Conservation (phyloP, 441 rosid species). For the Breynia disticha region DNA sequence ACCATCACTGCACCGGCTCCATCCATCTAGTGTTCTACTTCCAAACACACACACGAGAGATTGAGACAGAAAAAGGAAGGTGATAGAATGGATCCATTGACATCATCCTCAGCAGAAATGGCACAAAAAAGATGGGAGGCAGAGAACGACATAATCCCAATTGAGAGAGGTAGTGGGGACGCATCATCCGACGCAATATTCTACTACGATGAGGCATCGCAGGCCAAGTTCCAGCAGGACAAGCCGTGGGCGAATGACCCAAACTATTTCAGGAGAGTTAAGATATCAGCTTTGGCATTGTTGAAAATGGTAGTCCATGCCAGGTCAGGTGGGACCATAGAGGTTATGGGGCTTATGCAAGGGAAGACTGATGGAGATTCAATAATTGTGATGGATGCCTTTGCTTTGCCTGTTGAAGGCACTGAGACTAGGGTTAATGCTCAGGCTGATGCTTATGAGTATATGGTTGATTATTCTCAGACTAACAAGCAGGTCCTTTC, state of each 20-base stretch:
- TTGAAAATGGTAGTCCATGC: constrained; percentile 99
- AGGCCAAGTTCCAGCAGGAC: constrained; percentile 69
- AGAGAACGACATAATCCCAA: constrained; percentile 70
- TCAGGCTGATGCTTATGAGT: constrained; percentile 96
- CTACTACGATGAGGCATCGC: constrained; percentile 69
- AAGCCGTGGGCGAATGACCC: constrained; percentile 93
- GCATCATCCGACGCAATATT: constrained; percentile 66
- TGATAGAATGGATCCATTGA: constrained; percentile 50
- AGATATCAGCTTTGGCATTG: constrained; percentile 91
- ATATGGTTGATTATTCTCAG: constrained; percentile 93
- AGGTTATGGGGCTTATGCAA: constrained; percentile 98
- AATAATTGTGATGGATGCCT: constrained; percentile 96
- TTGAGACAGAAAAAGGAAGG: too few relatives aligned
- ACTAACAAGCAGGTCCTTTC: constrained; percentile 75
- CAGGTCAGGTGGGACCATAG: constrained; percentile 99
- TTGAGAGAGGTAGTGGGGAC: too few relatives aligned
- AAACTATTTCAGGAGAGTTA: constrained; percentile 92
- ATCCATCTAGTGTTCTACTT: too few relatives aligned
- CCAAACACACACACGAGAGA: too few relatives aligned
- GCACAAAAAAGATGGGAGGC: constrained; percentile 98
- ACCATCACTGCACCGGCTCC: too few relatives aligned
- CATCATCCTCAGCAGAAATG: constrained; percentile 39
- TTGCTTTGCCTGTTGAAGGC: constrained; percentile 96
- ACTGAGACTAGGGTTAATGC: constrained; percentile 99
- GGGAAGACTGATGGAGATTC: constrained; percentile 95